phyloP scores from a whole-genome alignment of 176 grass and related monocot genomes.

The Oryza meyeriana region DNA sequence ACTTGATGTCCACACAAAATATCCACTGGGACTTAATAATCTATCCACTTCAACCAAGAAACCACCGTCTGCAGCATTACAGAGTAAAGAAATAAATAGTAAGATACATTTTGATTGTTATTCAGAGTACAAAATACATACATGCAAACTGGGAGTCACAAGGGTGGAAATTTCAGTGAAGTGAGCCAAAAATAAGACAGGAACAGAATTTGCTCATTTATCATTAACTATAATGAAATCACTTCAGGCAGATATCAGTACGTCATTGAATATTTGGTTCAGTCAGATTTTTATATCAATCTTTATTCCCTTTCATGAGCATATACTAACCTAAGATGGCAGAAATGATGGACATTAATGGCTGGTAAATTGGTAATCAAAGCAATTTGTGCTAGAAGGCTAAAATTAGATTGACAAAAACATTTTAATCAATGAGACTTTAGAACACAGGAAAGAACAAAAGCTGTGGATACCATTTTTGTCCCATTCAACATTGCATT shows the following conservation, averaged over 20 bases:
- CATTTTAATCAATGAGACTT: not conserved
- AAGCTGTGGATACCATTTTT: slow-evolving; percentile 62
- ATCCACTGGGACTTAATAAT: slow-evolving; percentile 91
- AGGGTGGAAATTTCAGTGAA: not conserved
- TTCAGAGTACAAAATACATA: not conserved
- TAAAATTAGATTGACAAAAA: not conserved
- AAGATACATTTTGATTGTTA: slow-evolving; percentile 9
- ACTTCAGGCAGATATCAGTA: slow-evolving; percentile 1
- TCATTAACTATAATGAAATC: not conserved
- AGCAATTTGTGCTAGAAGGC: not conserved
- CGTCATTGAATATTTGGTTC: slow-evolving; percentile 19
- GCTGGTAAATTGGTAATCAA: not conserved
- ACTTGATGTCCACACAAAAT: slow-evolving; percentile 94
- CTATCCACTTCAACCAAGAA: slow-evolving; percentile 98
- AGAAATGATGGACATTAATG: not conserved
- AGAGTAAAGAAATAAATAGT: not conserved
- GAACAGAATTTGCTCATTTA: not conserved
- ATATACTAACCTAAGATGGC: not conserved
- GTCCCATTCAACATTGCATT: slow-evolving; percentile 88
- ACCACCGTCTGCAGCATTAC: slow-evolving; percentile 66
- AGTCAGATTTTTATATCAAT: not conserved
- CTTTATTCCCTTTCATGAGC: not conserved
- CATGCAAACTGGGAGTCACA: slow-evolving; percentile 2
- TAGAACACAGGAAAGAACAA: not conserved
- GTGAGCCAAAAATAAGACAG: slow-evolving; percentile 12